These are phyloP conservation scores for Nothophaeocryptopus gaeumannii DNA, from an alignment of 2,329 filamentous ascomycete genomes.

Conservation along the genomic window DNA sequence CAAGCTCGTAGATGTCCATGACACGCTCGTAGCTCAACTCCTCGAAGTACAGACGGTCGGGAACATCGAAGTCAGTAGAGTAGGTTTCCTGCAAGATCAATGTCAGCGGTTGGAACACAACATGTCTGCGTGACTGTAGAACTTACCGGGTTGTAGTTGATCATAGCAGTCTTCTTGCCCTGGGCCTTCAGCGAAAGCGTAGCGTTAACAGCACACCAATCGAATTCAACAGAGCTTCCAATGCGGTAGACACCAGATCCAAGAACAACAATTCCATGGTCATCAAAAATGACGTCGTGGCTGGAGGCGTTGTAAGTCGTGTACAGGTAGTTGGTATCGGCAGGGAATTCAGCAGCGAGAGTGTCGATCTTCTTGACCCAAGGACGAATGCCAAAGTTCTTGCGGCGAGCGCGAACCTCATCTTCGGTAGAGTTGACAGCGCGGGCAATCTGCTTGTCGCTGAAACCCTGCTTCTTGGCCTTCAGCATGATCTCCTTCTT, in stretches of 20 bases:
- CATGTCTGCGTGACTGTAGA: neutral
- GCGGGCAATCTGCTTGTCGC: constrained; percentile 87
- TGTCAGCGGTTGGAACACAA: neutral
- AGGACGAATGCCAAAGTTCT: constrained; percentile 82
- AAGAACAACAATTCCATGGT: constrained; percentile 84
- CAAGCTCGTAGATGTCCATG: constrained; percentile 90
- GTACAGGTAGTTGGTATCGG: constrained; percentile 92
- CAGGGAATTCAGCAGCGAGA: constrained; percentile 92
- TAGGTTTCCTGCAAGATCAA: constrained; percentile 42
- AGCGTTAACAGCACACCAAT: constrained; percentile 95
- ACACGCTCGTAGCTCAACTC: constrained; percentile 95
- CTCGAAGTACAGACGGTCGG: constrained; percentile 93
- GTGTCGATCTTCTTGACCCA: constrained; percentile 99
- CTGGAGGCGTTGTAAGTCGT: constrained; percentile 95
- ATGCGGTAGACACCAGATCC: constrained; percentile 97
- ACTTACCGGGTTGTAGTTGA: constrained; percentile 56
- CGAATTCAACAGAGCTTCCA: constrained; percentile 95
- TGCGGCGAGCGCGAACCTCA: constrained; percentile 78
- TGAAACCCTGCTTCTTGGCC: constrained; percentile 98
- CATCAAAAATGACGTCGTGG: constrained; percentile 91
- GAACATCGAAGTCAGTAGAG: constrained; percentile 80
- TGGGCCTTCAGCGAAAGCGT: constrained; percentile 78
- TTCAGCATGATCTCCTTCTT: constrained; percentile 85
- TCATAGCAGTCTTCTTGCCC: constrained; percentile 97
- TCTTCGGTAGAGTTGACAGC: constrained; percentile 85